Conservation (phyloP, 2,329 filamentous ascomycete genomes). For the Fusarium xylarioides region DNA sequence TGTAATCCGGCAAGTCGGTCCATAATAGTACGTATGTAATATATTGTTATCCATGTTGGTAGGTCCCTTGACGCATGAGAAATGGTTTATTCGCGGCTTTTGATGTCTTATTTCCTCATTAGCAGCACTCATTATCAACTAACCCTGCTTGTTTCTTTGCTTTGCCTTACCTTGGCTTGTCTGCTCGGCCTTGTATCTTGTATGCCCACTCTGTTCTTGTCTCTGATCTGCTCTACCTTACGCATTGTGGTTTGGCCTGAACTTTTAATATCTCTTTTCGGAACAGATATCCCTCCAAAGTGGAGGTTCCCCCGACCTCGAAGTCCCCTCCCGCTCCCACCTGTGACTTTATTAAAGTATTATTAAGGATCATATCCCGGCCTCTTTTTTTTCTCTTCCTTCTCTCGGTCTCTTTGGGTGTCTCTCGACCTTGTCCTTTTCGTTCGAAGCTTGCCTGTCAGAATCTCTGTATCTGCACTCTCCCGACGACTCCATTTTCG, state of each 20-base stretch:
- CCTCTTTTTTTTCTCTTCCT: background rate
- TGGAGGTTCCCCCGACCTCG: slow-evolving; percentile 16
- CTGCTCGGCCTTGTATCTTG: background rate
- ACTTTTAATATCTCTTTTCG: slow-evolving; percentile 25
- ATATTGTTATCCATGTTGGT: background rate
- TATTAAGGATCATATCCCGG: slow-evolving; percentile 37
- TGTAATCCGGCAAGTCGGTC: background rate
- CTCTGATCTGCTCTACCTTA: slow-evolving; percentile 19
- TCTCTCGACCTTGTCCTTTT: slow-evolving; percentile 7
- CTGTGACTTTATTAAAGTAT: slow-evolving; percentile 19
- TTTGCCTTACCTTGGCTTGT: background rate
- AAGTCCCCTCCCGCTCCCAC: slow-evolving; percentile 8
- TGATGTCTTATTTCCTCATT: slow-evolving; percentile 4
- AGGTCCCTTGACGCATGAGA: slow-evolving; percentile 13
- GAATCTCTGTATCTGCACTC: background rate
- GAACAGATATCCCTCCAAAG: slow-evolving; percentile 32
- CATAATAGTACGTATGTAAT: background rate
- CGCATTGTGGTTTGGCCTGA: slow-evolving; percentile 19
- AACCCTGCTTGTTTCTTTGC: slow-evolving; percentile 14
- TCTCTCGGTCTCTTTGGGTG: background rate
- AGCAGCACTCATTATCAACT: background rate
- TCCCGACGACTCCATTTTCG: slow-evolving; percentile 17
- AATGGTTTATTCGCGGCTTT: background rate
- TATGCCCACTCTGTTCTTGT: slow-evolving; percentile 7
- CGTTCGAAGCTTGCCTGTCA: background rate